Conservation (phyloP, 768 basidiomycete species). For the Dictyophora rubrovolvata region DNA sequence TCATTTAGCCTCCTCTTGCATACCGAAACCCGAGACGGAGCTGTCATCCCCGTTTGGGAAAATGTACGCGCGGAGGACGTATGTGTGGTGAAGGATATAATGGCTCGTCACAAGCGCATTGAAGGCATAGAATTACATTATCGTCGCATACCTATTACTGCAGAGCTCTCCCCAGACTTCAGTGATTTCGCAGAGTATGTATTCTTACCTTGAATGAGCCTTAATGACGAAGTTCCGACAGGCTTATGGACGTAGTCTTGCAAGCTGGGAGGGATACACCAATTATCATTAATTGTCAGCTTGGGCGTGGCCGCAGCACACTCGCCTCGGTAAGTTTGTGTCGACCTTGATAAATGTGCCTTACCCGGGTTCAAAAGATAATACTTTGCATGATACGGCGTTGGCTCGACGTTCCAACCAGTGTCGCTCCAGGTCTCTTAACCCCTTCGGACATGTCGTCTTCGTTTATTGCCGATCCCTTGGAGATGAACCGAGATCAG, state of each 20-base stretch:
- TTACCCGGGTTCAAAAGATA: conserved; percentile 57
- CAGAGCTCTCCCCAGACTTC: conserved; percentile 49
- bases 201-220: not conserved
- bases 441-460: conserved; percentile 4
- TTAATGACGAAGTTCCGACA: conserved; percentile 41
- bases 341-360: conserved; percentile 57
- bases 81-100: conserved; percentile 78
- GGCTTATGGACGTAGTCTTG: conserved; percentile 66
- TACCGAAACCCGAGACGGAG: conserved; percentile 77
- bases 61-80: conserved; percentile 65
- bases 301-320: conserved; percentile 87
- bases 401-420: not conserved
- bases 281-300: conserved; percentile 91
- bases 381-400: conserved; percentile 8
- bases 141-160: conserved; percentile 83
- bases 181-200: conserved; percentile 19
- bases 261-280: conserved; percentile 60
- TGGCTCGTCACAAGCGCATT: conserved; percentile 45
- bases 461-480: conserved; percentile 26
- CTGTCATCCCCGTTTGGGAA: conserved; percentile 92
- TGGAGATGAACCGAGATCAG: conserved; percentile 19
- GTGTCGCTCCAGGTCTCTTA: not conserved
- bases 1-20: conserved; percentile 67
- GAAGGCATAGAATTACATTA: conserved; percentile 63
- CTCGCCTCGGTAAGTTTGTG: conserved; percentile 59